Evolutionary conservation across 495 filamentous ascomycete species (phyloP).

Genomic region (Hypoxylon trugodes): DNA sequence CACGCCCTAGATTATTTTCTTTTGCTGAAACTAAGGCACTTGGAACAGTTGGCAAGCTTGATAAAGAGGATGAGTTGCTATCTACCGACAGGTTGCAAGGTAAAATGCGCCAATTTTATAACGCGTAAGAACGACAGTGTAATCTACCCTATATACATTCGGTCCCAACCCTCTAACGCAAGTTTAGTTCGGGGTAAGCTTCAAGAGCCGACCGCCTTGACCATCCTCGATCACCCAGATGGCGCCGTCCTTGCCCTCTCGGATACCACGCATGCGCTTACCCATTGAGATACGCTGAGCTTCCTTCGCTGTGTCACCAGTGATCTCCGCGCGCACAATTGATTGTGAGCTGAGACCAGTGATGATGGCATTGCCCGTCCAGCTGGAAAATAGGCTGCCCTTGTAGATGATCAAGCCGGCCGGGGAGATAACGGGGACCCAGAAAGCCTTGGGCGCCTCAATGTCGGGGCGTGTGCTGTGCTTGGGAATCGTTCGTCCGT

Average conservation of each 20-base stretch:
- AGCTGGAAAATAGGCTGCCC: constrained; percentile 46
- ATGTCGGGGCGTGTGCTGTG: constrained; percentile 49
- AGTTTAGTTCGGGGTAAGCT: constrained; percentile 49
- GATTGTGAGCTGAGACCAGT: constrained; percentile 41
- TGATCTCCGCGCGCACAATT: constrained; percentile 46
- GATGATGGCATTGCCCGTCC: constrained; percentile 51
- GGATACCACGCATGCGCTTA: constrained; percentile 46
- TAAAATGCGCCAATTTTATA: constrained; percentile 26
- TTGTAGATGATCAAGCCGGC: constrained; percentile 50
- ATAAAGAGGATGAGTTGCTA: constrained; percentile 23
- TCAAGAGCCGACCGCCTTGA: constrained; percentile 41
- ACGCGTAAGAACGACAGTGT: constrained; percentile 30
- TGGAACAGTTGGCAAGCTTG: constrained; percentile 25
- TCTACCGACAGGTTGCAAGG: constrained; percentile 21
- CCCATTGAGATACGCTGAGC: constrained; percentile 47
- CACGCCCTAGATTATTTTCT: no score
- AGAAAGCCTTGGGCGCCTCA: constrained; percentile 47
- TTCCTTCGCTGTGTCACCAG: constrained; percentile 47
- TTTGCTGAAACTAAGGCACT: constrained; percentile 18
- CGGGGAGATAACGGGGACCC: constrained; percentile 50
- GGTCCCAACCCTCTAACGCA: constrained; percentile 39
- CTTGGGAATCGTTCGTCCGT: constrained; percentile 45
- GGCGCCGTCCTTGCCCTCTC: constrained; percentile 46
- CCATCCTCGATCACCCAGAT: constrained; percentile 51
- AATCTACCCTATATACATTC: constrained; percentile 43